Evolutionary conservation across 2,329 filamentous ascomycete genomes (phyloP), one percentile per base, ranked within the genome.

Genomic region (Blumeria hordei): DNA sequence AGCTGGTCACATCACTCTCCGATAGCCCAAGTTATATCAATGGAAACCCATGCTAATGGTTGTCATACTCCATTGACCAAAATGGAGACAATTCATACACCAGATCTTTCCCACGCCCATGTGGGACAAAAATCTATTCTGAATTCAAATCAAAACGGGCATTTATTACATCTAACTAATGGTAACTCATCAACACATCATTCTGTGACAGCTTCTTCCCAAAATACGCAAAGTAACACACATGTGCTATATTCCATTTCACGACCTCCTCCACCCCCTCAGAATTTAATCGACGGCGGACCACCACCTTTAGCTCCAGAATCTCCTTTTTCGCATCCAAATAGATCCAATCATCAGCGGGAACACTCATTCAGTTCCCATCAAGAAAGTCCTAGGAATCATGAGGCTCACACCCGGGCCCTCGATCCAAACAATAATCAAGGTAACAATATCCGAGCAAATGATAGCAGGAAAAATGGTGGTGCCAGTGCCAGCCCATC

Each of bases 401-500:
- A 63, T 57, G 64, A 60, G 16, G 61, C 62, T 47, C 60, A 63
- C 58, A 62, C 61, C 44, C 64, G 66, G 39, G 55, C 33, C 39
- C 63, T 59, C 52, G 62, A 61, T 45, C 33, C 51, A 34, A 56
- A 55, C 61, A 64, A 55, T 36, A 54, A 35, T 60, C 65, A 60
- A 50, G 60, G 56, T 32, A 67, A 64, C 54, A 60, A 61, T 8
- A 58, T 63, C 34, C 56, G 67, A 50, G 62, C 68, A 54, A 62
- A 64, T 54, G 72, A 75, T 52, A 65, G 58, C 18, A 69, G 74
- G 51, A 70, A 73, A 35, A 68, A 73, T 34, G 76, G 75, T 53
- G 82, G 82, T n/a, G 83, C 83, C 3, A 88, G 84, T 62, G 82
- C 83, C 14, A 88, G 80, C 63, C 83, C 84, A 10, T 87, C 83